Evolutionary conservation across 1,284 basidiomycete genomes (phyloP).

Genomic region (Phaffia rhodozyma): DNA sequence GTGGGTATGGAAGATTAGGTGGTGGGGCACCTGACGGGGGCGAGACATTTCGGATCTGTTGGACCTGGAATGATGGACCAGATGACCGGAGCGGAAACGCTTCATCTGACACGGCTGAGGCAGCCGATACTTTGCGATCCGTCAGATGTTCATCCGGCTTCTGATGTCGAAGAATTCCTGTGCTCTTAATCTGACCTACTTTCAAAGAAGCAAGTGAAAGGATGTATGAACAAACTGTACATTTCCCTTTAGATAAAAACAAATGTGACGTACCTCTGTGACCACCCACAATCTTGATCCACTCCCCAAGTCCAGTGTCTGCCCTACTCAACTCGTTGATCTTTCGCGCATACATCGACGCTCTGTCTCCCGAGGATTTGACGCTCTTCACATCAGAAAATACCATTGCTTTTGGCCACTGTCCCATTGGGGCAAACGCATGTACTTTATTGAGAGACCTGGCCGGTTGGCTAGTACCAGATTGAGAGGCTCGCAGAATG

Average conservation of each 20-base stretch:
- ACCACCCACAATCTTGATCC: slow-evolving; percentile 48
- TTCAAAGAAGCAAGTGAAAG: not conserved
- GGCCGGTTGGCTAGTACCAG: too few relatives aligned
- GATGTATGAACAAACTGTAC: slow-evolving; percentile 26
- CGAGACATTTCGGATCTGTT: slow-evolving; percentile 35
- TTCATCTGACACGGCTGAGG: slow-evolving; percentile 56
- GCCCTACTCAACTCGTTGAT: slow-evolving; percentile 67
- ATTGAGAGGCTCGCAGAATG: too few relatives aligned
- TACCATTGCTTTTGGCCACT: slow-evolving; percentile 60
- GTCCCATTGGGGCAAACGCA: slow-evolving; percentile 24
- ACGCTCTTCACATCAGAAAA: slow-evolving; percentile 53
- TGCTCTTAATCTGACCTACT: slow-evolving; percentile 7
- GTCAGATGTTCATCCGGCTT: not conserved
- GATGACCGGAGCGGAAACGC: slow-evolving; percentile 66
- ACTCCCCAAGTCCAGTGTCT: slow-evolving; percentile 66
- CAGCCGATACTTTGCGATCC: slow-evolving; percentile 41
- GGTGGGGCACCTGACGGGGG: slow-evolving; percentile 44
- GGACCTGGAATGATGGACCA: slow-evolving; percentile 46
- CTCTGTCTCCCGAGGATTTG: slow-evolving; percentile 57
- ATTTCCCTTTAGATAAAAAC: slow-evolving; percentile 29
- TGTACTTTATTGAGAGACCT: too few relatives aligned
- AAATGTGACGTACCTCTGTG: slow-evolving; percentile 44
- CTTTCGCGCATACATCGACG: slow-evolving; percentile 62
- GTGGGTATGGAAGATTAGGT: slow-evolving; percentile 58
- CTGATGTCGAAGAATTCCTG: slow-evolving; percentile 22